A percentile compares a stretch with the other conserved stretches of the same genome.
These are phyloP conservation scores for Stramenopiles sp. DNA, from an alignment of 352 stramenopile genomes.

Conservation along the genomic window DNA sequence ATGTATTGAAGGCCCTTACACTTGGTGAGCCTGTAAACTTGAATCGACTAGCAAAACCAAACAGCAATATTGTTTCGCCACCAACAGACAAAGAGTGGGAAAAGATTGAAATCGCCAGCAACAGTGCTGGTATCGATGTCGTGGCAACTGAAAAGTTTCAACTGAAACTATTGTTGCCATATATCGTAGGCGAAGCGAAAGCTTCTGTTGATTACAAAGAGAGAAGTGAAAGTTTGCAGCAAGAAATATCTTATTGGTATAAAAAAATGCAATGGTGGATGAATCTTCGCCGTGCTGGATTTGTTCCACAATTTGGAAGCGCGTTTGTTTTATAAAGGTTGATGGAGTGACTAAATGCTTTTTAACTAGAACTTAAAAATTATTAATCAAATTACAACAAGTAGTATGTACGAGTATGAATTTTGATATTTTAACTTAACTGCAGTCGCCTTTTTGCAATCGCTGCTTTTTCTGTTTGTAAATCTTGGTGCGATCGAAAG, in stretches of 20 bases:
- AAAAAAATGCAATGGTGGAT: background rate
- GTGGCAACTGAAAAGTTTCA: background rate
- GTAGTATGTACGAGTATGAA: background rate
- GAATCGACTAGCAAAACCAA: background rate
- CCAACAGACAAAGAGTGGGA: background rate
- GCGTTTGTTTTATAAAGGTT: background rate
- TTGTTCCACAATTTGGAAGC: background rate
- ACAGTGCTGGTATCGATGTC: background rate
- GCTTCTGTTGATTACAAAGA: background rate
- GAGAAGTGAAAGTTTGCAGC: background rate
- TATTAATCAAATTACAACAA: background rate
- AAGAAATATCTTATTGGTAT: background rate
- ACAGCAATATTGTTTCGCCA: background rate
- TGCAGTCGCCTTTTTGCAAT: background rate
- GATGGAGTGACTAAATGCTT: background rate
- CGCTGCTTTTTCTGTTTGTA: background rate
- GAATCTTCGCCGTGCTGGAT: background rate
- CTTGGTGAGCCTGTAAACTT: background rate
- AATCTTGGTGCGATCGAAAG: background rate
- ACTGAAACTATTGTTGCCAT: background rate
- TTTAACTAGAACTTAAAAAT: background rate
- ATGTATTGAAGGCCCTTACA: background rate
- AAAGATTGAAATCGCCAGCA: background rate
- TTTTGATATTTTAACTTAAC: too few relatives aligned
- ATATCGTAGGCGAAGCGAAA: background rate